Conservation (phyloP, 2,329 filamentous ascomycete species). For the Cordyceps militaris region DNA sequence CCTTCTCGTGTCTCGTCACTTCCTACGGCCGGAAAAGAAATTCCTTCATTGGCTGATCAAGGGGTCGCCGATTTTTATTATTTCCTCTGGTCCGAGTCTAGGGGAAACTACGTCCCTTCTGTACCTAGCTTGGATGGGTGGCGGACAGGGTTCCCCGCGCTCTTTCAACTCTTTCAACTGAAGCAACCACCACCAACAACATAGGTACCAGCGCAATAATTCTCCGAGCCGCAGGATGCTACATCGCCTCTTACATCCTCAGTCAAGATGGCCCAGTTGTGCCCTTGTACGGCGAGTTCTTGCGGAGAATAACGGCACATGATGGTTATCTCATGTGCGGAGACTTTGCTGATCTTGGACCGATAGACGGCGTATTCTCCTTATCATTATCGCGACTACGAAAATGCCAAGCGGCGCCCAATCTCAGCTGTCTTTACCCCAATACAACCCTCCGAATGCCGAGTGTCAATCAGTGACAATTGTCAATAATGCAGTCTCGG, state of each 20-base stretch:
- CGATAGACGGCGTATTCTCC: background rate
- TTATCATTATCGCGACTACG: background rate
- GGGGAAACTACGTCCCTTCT: too few relatives aligned
- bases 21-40: background rate
- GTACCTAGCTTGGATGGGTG: too few relatives aligned
- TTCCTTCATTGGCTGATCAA: background rate
- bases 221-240: background rate
- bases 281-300: background rate
- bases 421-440: background rate
- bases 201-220: background rate
- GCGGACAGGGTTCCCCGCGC: conserved; percentile 6
- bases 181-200: background rate
- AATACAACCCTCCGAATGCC: conserved; percentile 2
- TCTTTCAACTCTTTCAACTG: background rate
- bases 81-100: background rate
- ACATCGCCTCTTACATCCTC: background rate
- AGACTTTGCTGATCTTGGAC: background rate
- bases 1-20: background rate
- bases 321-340: background rate
- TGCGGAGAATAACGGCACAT: background rate
- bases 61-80: too few relatives aligned
- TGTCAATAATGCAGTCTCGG: background rate
- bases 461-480: background rate
- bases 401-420: background rate
- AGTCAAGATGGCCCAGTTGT: too few relatives aligned